Conservation (phyloP, 352 stramenopile genomes). For the Pythium sp. region DNA sequence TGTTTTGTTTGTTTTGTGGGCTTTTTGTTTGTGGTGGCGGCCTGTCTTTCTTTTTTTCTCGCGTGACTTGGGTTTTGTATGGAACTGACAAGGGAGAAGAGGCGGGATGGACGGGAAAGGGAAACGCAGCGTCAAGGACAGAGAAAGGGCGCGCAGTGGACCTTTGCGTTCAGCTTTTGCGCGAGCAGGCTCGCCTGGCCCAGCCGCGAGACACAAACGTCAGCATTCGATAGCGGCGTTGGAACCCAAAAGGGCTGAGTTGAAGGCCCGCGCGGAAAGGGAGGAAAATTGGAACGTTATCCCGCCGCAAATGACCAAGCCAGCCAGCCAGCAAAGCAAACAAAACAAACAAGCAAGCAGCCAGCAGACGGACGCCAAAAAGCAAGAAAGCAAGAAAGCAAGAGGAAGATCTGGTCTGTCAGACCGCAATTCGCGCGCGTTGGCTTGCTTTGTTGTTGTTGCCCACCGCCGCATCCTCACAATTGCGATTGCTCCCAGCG, state of each 20-base stretch:
- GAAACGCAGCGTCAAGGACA: conserved; percentile 1
- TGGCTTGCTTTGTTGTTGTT: background rate
- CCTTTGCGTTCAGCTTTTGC: conserved; percentile 11
- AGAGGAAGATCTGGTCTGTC: conserved; percentile 16
- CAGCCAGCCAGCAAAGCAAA: background rate
- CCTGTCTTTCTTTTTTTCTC: conserved; percentile 15
- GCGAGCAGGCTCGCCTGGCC: background rate
- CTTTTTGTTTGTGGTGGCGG: background rate
- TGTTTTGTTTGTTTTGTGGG: background rate
- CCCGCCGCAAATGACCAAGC: background rate
- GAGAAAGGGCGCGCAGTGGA: background rate
- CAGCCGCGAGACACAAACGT: conserved; percentile 3
- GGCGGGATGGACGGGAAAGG: background rate
- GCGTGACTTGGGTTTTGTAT: conserved; percentile 4
- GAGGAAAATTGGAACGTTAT: conserved; percentile 17
- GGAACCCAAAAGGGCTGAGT: conserved; percentile 10
- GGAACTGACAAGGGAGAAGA: background rate
- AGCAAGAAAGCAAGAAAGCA: background rate
- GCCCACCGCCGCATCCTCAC: background rate
- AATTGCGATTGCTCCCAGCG: conserved; percentile 9
- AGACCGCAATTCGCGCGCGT: background rate
- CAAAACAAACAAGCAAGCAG: background rate
- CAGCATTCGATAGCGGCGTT: conserved; percentile 3
- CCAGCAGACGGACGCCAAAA: background rate
- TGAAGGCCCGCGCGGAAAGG: conserved; percentile 6